Percentiles rank a stretch among this genome's conserved stretches.
These are phyloP conservation scores for Punctularia strigosozonata DNA, from an alignment of 768 basidiomycete species.

Conservation along the genomic window DNA sequence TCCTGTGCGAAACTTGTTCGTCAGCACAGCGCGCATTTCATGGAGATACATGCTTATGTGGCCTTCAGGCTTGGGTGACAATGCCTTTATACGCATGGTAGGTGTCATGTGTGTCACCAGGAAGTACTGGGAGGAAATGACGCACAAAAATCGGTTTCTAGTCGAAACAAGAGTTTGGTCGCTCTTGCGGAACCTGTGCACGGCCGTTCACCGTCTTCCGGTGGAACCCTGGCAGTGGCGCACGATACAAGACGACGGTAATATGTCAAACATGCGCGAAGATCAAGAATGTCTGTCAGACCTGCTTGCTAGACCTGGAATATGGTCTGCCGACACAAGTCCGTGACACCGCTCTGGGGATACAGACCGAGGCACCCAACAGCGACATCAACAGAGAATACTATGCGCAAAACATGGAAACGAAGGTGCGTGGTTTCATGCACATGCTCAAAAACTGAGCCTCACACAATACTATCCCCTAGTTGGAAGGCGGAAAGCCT, in stretches of 20 bases:
- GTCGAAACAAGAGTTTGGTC: constrained; percentile 96
- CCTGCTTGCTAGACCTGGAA: constrained; percentile 92
- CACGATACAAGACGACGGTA: constrained; percentile 93
- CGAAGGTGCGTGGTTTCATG: constrained; percentile 43
- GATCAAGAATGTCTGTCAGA: constrained; percentile 94
- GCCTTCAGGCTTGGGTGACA: constrained; percentile 64
- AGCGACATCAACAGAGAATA: constrained; percentile 97
- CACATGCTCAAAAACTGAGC: not conserved
- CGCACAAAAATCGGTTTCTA: constrained; percentile 16
- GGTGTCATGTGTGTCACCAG: constrained; percentile 11
- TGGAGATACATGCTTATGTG: constrained; percentile 6
- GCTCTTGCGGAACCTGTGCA: constrained; percentile 95
- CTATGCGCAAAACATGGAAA: constrained; percentile 86
- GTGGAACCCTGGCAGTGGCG: constrained; percentile 94
- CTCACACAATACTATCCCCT: not conserved
- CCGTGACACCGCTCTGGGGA: constrained; percentile 84
- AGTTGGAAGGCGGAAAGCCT: constrained; percentile 68
- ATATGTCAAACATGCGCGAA: constrained; percentile 97
- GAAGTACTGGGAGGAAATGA: not conserved
- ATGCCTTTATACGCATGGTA: constrained; percentile 94
- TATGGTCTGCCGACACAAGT: constrained; percentile 96
- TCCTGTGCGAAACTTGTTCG: constrained; percentile 88
- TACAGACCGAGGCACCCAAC: constrained; percentile 81
- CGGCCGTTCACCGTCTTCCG: constrained; percentile 95
- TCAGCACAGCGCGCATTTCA: too few species aligned